Percentiles rank a stretch among this genome's conserved stretches.
Evolutionary conservation across 108 stramenopile genomes (phyloP).

Genomic region (Craspedostauros australis): DNA sequence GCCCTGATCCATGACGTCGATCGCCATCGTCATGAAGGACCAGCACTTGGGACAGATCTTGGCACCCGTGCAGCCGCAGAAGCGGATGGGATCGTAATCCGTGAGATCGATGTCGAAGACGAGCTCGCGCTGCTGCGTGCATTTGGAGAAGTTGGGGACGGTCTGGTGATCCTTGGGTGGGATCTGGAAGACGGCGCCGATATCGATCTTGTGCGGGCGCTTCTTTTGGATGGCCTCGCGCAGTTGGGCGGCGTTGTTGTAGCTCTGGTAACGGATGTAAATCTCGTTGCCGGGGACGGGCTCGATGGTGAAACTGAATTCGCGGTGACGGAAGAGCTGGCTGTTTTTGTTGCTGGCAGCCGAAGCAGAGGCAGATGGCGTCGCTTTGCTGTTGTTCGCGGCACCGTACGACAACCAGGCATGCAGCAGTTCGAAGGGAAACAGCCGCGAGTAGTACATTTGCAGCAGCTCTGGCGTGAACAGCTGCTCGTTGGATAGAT

Average conservation of each 20-base stretch:
- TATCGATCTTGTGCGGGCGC: constrained; percentile 98
- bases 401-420: constrained; percentile 61
- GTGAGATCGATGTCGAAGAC: constrained; percentile 99
- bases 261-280: constrained; percentile 95
- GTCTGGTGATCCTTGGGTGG: constrained; percentile 85
- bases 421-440: constrained; percentile 80
- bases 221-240: constrained; percentile 59
- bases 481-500: too few relatives aligned
- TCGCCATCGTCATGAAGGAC: constrained; percentile 96
- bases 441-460: constrained; percentile 79
- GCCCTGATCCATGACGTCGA: constrained; percentile 84
- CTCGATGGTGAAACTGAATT: constrained; percentile 96
- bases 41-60: constrained; percentile 92
- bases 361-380: too few relatives aligned
- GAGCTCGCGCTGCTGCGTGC: constrained; percentile 93
- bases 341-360: too few relatives aligned
- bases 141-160: constrained; percentile 54
- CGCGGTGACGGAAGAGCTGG: constrained; percentile 71
- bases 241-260: constrained; percentile 73
- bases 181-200: constrained; percentile 96
- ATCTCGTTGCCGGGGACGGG: constrained; percentile 84
- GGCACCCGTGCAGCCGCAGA: constrained; percentile 92
- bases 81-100: constrained; percentile 97
- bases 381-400: background rate
- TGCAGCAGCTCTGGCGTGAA: constrained; percentile 81